Percentiles rank a stretch among this genome's conserved stretches.
phyloP scores from a whole-genome alignment of 2,329 filamentous ascomycete species.

The Fusarium oligoseptatum region DNA sequence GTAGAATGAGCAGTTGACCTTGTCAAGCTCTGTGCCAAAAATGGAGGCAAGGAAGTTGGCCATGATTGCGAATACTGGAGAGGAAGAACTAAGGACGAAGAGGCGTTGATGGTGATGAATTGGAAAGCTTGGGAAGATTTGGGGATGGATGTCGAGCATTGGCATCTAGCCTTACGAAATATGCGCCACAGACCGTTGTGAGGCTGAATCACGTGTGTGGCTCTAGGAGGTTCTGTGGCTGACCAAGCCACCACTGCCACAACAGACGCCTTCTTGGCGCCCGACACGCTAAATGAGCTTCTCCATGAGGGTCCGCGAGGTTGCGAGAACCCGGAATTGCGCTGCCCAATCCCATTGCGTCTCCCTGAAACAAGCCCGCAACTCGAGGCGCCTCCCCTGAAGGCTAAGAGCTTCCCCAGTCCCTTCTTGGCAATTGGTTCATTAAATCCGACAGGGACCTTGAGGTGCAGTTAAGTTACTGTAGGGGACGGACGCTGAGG shows the following conservation, averaged over 20 bases:
- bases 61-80: conserved; percentile 65
- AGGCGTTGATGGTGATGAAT: conserved; percentile 20
- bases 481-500: conserved; percentile 23
- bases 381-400: conserved; percentile 32
- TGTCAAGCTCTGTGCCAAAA: conserved; percentile 99
- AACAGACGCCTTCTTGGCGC: conserved; percentile 1
- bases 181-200: conserved; percentile 30
- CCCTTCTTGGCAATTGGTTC: conserved; percentile 29
- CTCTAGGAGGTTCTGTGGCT: conserved; percentile 29
- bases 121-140: conserved; percentile 41
- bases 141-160: conserved; percentile 20
- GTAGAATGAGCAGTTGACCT: conserved; percentile 99
- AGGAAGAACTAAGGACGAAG: conserved; percentile 8
- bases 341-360: conserved; percentile 20
- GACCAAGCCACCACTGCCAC: conserved; percentile 22
- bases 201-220: conserved; percentile 50
- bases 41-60: conserved; percentile 99
- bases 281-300: neutral
- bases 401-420: conserved; percentile 33
- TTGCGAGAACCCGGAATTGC: neutral
- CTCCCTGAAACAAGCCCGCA: conserved; percentile 17
- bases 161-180: conserved; percentile 42
- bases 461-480: conserved; percentile 1
- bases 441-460: conserved; percentile 40
- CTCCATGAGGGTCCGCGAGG: neutral